A percentile compares a stretch with the other conserved stretches of the same genome.
Conservation (phyloP, 2,329 filamentous ascomycete genomes). For the Cladosporium halotolerans region DNA sequence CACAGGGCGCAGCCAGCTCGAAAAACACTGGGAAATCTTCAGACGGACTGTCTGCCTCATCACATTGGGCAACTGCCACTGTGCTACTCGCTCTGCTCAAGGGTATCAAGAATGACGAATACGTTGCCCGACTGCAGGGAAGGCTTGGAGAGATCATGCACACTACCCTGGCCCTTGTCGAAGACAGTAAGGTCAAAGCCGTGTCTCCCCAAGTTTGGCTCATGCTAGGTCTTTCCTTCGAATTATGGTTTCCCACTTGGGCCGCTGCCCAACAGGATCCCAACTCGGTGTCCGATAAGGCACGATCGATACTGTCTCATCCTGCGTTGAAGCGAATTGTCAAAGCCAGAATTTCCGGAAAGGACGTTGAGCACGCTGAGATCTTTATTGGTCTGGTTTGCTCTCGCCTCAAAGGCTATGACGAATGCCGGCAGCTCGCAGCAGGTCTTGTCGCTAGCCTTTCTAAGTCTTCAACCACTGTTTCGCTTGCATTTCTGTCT, state of each 20-base stretch:
- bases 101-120: constrained; percentile 13
- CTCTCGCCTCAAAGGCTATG: not conserved
- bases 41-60: not conserved
- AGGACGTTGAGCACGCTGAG: not conserved
- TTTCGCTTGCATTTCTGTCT: not conserved
- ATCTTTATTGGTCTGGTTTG: constrained; percentile 4
- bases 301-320: not conserved
- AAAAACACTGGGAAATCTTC: not conserved
- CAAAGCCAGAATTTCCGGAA: constrained; percentile 4
- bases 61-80: not conserved
- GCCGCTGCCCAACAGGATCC: not conserved
- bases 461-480: not conserved
- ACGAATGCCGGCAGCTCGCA: not conserved
- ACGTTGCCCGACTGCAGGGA: constrained; percentile 11
- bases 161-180: constrained; percentile 5
- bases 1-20: not conserved
- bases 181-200: not conserved
- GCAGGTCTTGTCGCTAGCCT: not conserved
- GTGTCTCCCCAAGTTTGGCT: not conserved
- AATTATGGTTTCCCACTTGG: constrained; percentile 10
- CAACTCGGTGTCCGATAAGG: not conserved
- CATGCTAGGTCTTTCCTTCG: constrained; percentile 1
- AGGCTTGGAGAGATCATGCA: constrained; percentile 10
- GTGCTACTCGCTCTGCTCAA: not conserved
- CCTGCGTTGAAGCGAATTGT: not conserved